A percentile compares a stretch with the other conserved stretches of the same genome.
These are phyloP conservation scores for Beauveria medogensis DNA, from an alignment of 2,329 filamentous ascomycete genomes.

Conservation along the genomic window DNA sequence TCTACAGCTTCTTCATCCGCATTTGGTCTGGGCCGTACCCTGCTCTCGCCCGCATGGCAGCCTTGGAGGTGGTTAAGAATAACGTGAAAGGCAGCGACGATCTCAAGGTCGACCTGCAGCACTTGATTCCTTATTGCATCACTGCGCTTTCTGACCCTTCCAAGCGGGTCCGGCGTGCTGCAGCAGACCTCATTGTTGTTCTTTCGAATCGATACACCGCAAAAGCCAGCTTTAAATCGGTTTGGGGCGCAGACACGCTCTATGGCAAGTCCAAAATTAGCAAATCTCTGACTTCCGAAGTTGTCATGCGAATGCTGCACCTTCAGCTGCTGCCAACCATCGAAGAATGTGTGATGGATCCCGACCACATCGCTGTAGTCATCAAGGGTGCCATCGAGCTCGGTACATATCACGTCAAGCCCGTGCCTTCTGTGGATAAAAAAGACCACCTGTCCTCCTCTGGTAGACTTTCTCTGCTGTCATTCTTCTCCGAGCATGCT, in stretches of 20 bases:
- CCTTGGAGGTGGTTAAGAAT: slow-evolving; percentile 56
- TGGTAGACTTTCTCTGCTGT: slow-evolving; percentile 55
- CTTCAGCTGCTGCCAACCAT: slow-evolving; percentile 63
- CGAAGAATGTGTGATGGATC: slow-evolving; percentile 81
- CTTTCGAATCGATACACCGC: slow-evolving; percentile 42
- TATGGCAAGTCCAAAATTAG: slow-evolving; percentile 53
- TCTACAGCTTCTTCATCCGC: slow-evolving; percentile 66
- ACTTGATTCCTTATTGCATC: slow-evolving; percentile 73
- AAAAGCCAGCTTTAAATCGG: slow-evolving; percentile 28
- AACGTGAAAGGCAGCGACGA: slow-evolving; percentile 45
- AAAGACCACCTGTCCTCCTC: slow-evolving; percentile 50
- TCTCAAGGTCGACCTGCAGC: slow-evolving; percentile 59
- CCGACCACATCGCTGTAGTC: slow-evolving; percentile 57
- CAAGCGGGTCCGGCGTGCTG: slow-evolving; percentile 66
- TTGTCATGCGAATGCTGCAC: slow-evolving; percentile 53
- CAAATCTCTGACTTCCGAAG: slow-evolving; percentile 50
- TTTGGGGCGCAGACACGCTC: slow-evolving; percentile 56
- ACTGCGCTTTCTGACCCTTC: slow-evolving; percentile 67
- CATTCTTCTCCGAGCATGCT: slow-evolving; percentile 67
- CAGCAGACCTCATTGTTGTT: slow-evolving; percentile 56
- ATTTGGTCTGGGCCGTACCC: slow-evolving; percentile 68
- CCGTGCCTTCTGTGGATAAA: slow-evolving; percentile 36
- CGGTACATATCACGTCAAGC: slow-evolving; percentile 29
- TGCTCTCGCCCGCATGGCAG: slow-evolving; percentile 57
- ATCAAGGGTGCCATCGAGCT: slow-evolving; percentile 38